Percentiles rank a stretch among this genome's conserved stretches.
Evolutionary conservation across 2,329 filamentous ascomycete genomes (phyloP).

Genomic region (Colletotrichum agaves): DNA sequence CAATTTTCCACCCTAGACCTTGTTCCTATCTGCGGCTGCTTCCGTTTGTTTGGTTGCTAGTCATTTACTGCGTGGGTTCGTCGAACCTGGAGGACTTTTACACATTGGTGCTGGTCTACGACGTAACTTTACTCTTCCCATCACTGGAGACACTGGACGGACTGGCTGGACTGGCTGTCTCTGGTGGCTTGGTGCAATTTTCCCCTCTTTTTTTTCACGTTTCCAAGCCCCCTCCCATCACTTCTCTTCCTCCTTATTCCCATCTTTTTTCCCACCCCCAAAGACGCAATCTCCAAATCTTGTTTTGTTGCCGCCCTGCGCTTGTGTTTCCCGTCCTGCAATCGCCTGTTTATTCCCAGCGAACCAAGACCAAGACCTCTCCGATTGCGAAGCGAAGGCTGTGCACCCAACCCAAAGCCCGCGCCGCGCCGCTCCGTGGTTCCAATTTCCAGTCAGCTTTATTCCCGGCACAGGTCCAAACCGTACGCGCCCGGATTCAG

Average conservation of each 20-base stretch:
- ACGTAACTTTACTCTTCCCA: no score
- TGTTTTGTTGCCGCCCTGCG: background rate
- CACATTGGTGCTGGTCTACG: no score
- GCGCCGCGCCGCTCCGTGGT: conserved; percentile 3
- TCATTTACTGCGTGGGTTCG: no score
- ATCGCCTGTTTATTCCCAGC: conserved; percentile 39
- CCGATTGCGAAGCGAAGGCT: conserved; percentile 6
- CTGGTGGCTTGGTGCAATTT: background rate
- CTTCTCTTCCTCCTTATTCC: conserved; percentile 26
- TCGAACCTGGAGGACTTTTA: no score
- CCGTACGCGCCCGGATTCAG: background rate
- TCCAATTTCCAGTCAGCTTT: conserved; percentile 3
- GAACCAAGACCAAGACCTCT: conserved; percentile 18
- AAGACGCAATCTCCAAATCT: background rate
- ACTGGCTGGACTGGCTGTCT: background rate
- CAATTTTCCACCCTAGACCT: no score
- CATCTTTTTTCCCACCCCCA: conserved; percentile 18
- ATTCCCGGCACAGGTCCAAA: conserved; percentile 17
- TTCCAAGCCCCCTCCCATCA: background rate
- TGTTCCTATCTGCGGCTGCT: no score
- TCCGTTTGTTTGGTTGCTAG: no score
- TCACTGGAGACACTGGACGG: no score
- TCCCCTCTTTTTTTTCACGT: conserved; percentile 6
- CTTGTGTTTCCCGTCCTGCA: conserved; percentile 16
- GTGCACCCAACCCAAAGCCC: background rate